Conservation (phyloP, 768 basidiomycete genomes). For the Artomyces pyxidatus region DNA sequence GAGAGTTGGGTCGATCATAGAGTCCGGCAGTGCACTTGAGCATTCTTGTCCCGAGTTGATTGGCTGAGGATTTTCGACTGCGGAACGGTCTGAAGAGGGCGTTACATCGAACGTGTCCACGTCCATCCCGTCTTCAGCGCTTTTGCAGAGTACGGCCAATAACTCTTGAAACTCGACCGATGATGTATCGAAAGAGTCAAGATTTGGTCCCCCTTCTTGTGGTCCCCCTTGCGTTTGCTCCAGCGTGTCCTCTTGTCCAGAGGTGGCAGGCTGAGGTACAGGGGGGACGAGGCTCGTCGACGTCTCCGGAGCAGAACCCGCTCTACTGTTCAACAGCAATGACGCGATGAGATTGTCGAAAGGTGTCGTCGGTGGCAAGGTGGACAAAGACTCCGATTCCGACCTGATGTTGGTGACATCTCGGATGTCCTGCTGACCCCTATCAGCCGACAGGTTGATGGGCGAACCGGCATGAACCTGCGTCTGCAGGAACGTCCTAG, state of each 20-base stretch:
- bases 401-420: background rate
- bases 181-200: no score
- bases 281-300: no score
- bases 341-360: constrained; percentile 35
- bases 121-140: constrained; percentile 34
- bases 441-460: background rate
- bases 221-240: no score
- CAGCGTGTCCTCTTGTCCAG: no score
- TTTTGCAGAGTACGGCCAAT: constrained; percentile 41
- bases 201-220: no score
- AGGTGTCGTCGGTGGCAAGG: constrained; percentile 17
- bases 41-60: no score
- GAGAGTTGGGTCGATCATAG: constrained; percentile 17
- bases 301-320: no score
- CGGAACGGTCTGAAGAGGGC: no score
- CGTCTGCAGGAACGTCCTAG: constrained; percentile 36
- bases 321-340: constrained; percentile 31
- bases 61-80: no score
- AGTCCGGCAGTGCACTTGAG: constrained; percentile 11
- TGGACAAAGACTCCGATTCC: background rate
- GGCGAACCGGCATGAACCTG: constrained; percentile 3
- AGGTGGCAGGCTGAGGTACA: no score
- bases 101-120: no score
- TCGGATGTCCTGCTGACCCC: background rate
- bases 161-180: constrained; percentile 3